A percentile compares a stretch with the other conserved stretches of the same genome.
phyloP scores from a whole-genome alignment of 768 basidiomycete genomes.

The Pisolithus tinctorius region DNA sequence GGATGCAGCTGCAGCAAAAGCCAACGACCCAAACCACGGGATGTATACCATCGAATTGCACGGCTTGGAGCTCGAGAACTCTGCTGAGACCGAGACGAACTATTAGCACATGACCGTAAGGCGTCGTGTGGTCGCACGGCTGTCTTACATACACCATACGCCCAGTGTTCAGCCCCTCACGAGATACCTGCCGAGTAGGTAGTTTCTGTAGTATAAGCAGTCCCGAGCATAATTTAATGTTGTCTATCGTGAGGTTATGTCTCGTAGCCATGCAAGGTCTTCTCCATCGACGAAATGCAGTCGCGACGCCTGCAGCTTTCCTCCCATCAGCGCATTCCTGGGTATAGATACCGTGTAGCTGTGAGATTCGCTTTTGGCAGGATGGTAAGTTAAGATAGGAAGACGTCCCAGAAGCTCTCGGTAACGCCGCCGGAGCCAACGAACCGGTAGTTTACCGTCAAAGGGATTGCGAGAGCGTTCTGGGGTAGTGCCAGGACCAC shows the following conservation, averaged over 20 bases:
- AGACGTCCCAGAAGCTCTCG: constrained; percentile 51
- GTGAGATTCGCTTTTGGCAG: background rate
- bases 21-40: constrained; percentile 68
- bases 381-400: constrained; percentile 44
- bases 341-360: constrained; percentile 28
- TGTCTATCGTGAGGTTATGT: background rate
- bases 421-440: constrained; percentile 46
- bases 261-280: constrained; percentile 32
- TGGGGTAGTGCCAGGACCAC: background rate
- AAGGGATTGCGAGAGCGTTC: constrained; percentile 7
- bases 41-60: constrained; percentile 90
- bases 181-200: background rate
- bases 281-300: constrained; percentile 20
- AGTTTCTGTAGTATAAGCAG: background rate
- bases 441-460: constrained; percentile 11
- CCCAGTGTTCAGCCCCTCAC: background rate
- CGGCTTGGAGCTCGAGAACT: constrained; percentile 56
- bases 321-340: constrained; percentile 21
- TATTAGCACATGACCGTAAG: background rate
- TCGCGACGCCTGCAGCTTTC: constrained; percentile 11
- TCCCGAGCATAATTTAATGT: background rate
- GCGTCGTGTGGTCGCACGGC: too few relatives aligned
- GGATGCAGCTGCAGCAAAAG: constrained; percentile 43
- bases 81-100: constrained; percentile 31
- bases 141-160: too few relatives aligned